These are phyloP conservation scores for Aurantiochytrium sp. DNA, from an alignment of 108 stramenopile genomes.

Conservation along the genomic window DNA sequence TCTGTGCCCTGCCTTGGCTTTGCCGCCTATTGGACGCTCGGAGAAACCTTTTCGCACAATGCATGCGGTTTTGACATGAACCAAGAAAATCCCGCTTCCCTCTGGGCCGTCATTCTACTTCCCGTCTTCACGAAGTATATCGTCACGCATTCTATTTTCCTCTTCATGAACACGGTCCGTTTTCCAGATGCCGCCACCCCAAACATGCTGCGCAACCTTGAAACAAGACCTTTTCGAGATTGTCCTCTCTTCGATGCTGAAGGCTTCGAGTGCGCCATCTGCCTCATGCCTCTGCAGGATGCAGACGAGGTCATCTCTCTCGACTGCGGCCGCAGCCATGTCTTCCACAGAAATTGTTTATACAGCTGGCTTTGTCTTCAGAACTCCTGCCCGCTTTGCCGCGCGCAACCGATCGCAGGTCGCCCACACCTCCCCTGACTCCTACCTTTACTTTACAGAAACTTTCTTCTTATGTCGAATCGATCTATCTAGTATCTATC, in stretches of 20 bases:
- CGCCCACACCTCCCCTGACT: background rate
- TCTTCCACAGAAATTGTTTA: background rate
- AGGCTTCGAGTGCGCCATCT: background rate
- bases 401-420: background rate
- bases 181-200: background rate
- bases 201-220: background rate
- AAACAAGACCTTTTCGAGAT: background rate
- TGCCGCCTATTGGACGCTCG: background rate
- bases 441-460: background rate
- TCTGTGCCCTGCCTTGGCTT: background rate
- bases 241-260: background rate
- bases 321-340: background rate
- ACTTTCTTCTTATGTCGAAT: background rate
- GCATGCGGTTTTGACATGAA: background rate
- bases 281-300: background rate
- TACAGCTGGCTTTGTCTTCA: background rate
- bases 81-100: background rate
- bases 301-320: background rate
- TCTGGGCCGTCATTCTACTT: background rate
- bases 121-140: background rate
- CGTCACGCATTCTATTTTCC: background rate
- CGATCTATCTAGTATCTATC: background rate
- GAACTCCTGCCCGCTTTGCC: background rate
- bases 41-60: background rate
- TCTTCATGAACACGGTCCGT: background rate